Base-by-base conservation (phyloP, 805 yeast species). In the Saccharomyces jurei region DNA sequence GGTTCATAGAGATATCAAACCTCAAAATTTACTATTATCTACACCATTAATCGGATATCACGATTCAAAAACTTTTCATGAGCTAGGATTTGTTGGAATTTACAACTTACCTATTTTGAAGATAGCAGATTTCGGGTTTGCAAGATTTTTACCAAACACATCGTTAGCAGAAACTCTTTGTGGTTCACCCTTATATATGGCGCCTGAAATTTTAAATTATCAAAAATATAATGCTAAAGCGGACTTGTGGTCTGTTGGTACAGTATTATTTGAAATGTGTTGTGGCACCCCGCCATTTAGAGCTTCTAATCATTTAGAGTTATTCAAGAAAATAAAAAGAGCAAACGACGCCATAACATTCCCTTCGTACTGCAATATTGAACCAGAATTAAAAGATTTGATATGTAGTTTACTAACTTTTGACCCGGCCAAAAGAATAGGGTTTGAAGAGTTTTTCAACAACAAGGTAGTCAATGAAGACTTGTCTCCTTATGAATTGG, bases 101-200 rank as follows among this genome's bases (percentile, higher is more conserved):
- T 87, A 92, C 83, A 95, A 89, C 62, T 75, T 94, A 57, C 99
- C 99, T 0, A 80, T 91, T 9, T 77, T 94, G 58, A 92, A 92
- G 70, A 84, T 94, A 56, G 99, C 99, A 11, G 99, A 94, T 73
- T 94, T 94, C 71, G 99, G 99, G 0, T 94, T 94, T 74, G 99
- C 99, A 4, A 78, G 98, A 58, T 88, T 91, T 66, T 77, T 94
- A 63, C 99, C 99, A 6, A 83, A 87, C 50, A 87, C 97, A 1
- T 85, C 96, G 1, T 77, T 94, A 81, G 98, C 98, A 1, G 99
- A 94, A 68, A 94, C 99, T 1, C 75, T 94, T 60, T 94, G 99
- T 77, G 99, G 99, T 0, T 89, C 96, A 10, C 99, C 99, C 2
- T 78, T 94, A 48, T 94, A 94, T 71, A 94, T 94, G 99, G 99